Percentiles rank a stretch among this genome's conserved stretches.
phyloP scores from a whole-genome alignment of 139 green algal genomes.

The Auxenochlorella pyrenoidosa region DNA sequence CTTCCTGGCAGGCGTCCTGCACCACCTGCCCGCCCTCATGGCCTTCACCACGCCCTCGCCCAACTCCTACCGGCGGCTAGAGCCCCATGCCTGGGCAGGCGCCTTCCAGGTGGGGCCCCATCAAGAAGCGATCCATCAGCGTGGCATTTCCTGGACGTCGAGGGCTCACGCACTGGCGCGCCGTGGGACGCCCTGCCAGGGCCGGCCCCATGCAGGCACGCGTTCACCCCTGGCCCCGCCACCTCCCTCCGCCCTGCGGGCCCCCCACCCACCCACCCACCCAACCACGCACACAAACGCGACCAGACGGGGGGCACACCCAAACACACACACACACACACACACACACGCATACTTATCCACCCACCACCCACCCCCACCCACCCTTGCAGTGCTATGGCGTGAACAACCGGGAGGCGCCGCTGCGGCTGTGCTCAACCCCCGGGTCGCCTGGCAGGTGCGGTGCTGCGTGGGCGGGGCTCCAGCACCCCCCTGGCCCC shows the following conservation, averaged over 20 bases:
- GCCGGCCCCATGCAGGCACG: too few relatives aligned
- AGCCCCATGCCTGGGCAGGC: slow-evolving; percentile 61
- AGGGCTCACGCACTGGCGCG: too few relatives aligned
- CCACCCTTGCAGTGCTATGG: slow-evolving; percentile 33
- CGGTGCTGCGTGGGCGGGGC: too few relatives aligned
- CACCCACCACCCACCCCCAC: neutral
- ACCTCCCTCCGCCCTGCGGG: too few relatives aligned
- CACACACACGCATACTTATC: neutral
- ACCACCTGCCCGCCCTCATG: slow-evolving; percentile 61
- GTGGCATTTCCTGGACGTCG: too few relatives aligned
- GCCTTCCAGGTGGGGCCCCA: slow-evolving; percentile 45
- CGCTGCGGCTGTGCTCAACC: slow-evolving; percentile 47
- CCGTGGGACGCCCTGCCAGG: too few relatives aligned
- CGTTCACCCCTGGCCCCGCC: too few relatives aligned
- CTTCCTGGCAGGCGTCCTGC: slow-evolving; percentile 71
- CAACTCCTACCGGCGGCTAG: slow-evolving; percentile 59
- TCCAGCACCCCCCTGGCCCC: too few relatives aligned
- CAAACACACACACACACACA: neutral
- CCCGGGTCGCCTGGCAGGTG: neutral
- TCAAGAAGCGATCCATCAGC: too few relatives aligned
- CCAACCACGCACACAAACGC: too few relatives aligned
- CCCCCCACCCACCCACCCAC: too few relatives aligned
- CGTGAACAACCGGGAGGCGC: slow-evolving; percentile 61
- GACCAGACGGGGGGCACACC: too few relatives aligned
- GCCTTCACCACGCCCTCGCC: slow-evolving; percentile 56